Evolutionary conservation across 208 protist species (phyloP).

Genomic region (Trypanosomatidae sp.): DNA sequence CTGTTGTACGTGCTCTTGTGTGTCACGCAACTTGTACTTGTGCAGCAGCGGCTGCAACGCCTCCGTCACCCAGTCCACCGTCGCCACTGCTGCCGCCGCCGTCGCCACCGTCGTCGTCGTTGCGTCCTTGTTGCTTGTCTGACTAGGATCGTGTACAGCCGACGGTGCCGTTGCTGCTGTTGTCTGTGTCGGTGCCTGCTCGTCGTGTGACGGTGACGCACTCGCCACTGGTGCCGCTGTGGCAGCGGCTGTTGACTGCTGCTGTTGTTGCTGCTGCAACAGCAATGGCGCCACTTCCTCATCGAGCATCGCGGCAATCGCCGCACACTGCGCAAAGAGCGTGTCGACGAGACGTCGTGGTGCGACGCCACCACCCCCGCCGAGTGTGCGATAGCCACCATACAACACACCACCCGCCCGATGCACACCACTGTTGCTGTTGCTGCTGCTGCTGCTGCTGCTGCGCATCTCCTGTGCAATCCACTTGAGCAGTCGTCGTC

Average conservation of each 20-base stretch:
- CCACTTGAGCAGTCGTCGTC: conserved; percentile 57
- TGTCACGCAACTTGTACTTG: conserved; percentile 28
- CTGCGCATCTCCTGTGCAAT: conserved; percentile 31
- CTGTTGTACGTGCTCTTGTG: too few species aligned
- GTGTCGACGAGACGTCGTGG: conserved; percentile 20
- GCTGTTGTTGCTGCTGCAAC: too few species aligned
- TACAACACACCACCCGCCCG: not conserved
- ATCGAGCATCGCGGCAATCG: conserved; percentile 37
- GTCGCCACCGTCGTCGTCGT: too few species aligned
- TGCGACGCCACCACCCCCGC: not conserved
- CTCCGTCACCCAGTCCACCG: conserved; percentile 9
- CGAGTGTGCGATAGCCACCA: too few species aligned
- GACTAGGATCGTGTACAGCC: too few species aligned
- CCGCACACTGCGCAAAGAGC: conserved; percentile 59
- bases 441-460: not conserved
- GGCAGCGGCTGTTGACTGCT: too few species aligned
- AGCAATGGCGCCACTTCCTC: conserved; percentile 18
- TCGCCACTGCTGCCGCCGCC: conserved; percentile 2
- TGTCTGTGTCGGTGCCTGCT: conserved; percentile 4
- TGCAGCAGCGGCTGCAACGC: conserved; percentile 22
- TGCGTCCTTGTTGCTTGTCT: not conserved
- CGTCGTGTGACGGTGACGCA: too few species aligned
- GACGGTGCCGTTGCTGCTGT: not conserved
- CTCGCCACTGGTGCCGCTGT: too few species aligned
- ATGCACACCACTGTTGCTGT: not conserved